These are phyloP conservation scores for Amanita rimosa DNA, from an alignment of 768 basidiomycete species.

Conservation along the genomic window DNA sequence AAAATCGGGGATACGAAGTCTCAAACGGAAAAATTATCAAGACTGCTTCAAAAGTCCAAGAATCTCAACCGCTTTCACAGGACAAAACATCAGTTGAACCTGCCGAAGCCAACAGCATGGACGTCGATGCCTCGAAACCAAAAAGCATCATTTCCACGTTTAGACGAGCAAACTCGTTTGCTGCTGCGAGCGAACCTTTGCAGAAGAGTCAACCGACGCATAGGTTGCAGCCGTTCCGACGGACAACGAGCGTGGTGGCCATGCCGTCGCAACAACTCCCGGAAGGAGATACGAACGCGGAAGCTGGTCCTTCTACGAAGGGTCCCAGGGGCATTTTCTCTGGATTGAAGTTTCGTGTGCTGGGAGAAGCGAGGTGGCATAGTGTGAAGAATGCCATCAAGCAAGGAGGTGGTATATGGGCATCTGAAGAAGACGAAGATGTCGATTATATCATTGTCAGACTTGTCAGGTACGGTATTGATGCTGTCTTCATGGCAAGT, in stretches of 20 bases:
- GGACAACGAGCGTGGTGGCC: constrained; percentile 22
- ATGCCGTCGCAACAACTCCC: constrained; percentile 5
- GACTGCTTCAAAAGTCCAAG: constrained; percentile 40
- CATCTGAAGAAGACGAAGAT: constrained; percentile 31
- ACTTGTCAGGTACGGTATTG: constrained; percentile 48
- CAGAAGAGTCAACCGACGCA: constrained; percentile 10
- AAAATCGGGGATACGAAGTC: constrained; percentile 56
- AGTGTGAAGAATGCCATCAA: constrained; percentile 53
- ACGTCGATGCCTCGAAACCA: constrained; percentile 6
- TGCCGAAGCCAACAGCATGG: constrained; percentile 8
- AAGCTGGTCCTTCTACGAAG: constrained; percentile 3
- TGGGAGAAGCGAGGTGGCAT: constrained; percentile 55
- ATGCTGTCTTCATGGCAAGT: not conserved
- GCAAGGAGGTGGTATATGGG: constrained; percentile 41
- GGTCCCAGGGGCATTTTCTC: constrained; percentile 31
- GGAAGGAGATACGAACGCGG: not conserved
- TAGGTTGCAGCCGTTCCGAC: constrained; percentile 34
- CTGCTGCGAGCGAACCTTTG: constrained; percentile 20
- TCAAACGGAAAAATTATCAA: constrained; percentile 46
- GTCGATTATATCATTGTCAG: constrained; percentile 62
- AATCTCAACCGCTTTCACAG: constrained; percentile 8
- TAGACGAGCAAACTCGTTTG: constrained; percentile 56
- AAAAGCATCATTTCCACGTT: constrained; percentile 47
- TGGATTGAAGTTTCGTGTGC: constrained; percentile 43
- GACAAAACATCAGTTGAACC: constrained; percentile 8